These are phyloP conservation scores for Onygena corvina DNA, from an alignment of 2,329 filamentous ascomycete genomes.

Conservation along the genomic window DNA sequence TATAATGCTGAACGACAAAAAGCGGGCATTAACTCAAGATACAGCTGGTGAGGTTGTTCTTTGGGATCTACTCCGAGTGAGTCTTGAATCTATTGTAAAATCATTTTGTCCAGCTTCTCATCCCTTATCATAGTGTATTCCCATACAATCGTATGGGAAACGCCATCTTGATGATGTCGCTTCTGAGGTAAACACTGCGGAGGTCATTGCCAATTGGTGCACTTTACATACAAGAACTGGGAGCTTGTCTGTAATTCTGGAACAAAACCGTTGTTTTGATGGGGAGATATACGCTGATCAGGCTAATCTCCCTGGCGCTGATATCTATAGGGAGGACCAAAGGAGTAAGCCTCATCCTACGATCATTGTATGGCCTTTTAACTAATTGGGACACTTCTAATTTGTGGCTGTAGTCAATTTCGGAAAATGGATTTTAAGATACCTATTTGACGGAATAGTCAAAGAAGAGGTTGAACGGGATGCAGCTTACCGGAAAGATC, in stretches of 20 bases:
- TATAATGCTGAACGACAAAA: constrained; percentile 77
- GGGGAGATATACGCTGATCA: constrained; percentile 96
- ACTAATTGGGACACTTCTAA: background rate
- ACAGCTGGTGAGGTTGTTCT: constrained; percentile 88
- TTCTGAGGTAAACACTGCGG: constrained; percentile 69
- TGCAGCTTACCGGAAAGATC: constrained; percentile 54
- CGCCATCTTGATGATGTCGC: constrained; percentile 86
- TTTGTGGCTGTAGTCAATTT: constrained; percentile 60
- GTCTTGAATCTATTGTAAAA: constrained; percentile 17
- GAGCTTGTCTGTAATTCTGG: constrained; percentile 76
- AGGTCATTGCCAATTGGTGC: constrained; percentile 92
- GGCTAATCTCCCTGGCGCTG: constrained; percentile 56
- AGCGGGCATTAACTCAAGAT: constrained; percentile 78
- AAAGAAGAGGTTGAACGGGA: constrained; percentile 84
- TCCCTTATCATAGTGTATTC: constrained; percentile 55
- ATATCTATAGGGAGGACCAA: constrained; percentile 83
- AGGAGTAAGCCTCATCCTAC: constrained; percentile 51
- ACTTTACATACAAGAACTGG: constrained; percentile 88
- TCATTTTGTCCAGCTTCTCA: background rate
- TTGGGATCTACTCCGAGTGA: constrained; percentile 82
- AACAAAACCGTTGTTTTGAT: constrained; percentile 94
- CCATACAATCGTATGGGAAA: constrained; percentile 86
- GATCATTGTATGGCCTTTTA: background rate
- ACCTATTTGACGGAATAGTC: constrained; percentile 78
- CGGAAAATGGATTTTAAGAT: constrained; percentile 89